Conservation (phyloP, 495 filamentous ascomycete genomes). For the Penicillium roqueforti region DNA sequence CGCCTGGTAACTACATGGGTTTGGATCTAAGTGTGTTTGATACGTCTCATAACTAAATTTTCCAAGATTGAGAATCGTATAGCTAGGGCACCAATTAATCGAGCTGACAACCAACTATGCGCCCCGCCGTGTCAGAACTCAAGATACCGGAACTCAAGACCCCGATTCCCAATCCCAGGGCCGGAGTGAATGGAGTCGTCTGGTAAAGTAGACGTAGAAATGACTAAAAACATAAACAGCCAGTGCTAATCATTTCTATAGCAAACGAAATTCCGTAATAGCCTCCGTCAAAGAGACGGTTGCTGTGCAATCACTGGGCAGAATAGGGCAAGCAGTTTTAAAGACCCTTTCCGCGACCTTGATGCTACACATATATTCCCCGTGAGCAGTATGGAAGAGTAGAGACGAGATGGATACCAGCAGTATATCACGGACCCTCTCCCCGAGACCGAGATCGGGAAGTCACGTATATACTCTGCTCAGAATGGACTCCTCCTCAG, state of each 20-base stretch:
- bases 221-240: too few species aligned
- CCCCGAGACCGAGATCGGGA: neutral
- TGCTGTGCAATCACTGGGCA: neutral
- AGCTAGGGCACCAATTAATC: neutral
- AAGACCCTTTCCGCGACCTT: neutral
- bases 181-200: neutral
- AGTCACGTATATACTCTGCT: neutral
- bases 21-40: neutral
- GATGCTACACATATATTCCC: neutral
- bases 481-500: slow-evolving; percentile 1
- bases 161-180: neutral
- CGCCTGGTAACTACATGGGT: neutral
- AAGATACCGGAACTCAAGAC: too few species aligned
- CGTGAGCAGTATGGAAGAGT: neutral
- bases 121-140: neutral
- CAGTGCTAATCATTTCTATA: neutral
- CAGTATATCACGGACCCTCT: neutral
- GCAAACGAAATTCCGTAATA: neutral
- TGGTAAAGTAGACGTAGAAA: neutral
- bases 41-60: neutral
- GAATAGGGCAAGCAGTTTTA: neutral
- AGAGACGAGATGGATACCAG: neutral
- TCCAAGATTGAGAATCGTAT: too few species aligned
- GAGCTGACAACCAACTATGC: neutral
- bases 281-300: neutral